A percentile compares a stretch with the other conserved stretches of the same genome.
Evolutionary conservation across 768 basidiomycete genomes (phyloP).

Genomic region (Pleurotus eryngii): DNA sequence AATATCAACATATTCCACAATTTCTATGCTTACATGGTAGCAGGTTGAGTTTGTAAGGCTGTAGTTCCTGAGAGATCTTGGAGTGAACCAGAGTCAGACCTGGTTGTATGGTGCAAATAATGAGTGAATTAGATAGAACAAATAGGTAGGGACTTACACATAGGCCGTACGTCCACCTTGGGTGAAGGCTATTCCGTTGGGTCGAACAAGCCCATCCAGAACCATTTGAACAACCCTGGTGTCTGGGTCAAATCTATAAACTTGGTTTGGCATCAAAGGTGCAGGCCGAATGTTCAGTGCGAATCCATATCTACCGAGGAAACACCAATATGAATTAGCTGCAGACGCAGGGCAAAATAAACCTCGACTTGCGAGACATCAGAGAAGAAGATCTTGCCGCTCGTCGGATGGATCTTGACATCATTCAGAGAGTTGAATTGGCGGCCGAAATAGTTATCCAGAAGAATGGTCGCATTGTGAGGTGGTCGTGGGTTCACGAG

Average conservation of each 20-base stretch:
- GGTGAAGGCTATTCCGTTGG: conserved; percentile 74
- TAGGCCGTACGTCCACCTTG: conserved; percentile 62
- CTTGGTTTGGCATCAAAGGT: conserved; percentile 68
- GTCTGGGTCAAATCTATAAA: conserved; percentile 70
- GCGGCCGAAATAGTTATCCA: conserved; percentile 77
- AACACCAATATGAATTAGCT: not conserved
- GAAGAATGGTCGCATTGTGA: conserved; percentile 61
- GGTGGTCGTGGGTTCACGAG: conserved; percentile 64
- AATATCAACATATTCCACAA: too few species aligned
- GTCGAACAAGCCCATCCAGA: conserved; percentile 67
- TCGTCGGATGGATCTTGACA: conserved; percentile 63
- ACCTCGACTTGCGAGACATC: conserved; percentile 53
- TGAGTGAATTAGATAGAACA: not conserved
- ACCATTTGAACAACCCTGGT: conserved; percentile 66
- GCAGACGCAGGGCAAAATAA: not conserved
- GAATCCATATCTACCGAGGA: conserved; percentile 52
- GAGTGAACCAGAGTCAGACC: conserved; percentile 48
- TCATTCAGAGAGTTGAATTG: conserved; percentile 85
- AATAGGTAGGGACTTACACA: conserved; percentile 34
- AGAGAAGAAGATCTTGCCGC: conserved; percentile 71
- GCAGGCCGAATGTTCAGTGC: conserved; percentile 61
- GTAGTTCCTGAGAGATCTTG: conserved; percentile 39
- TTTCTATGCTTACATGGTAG: conserved; percentile 54
- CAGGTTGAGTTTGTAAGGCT: conserved; percentile 52
- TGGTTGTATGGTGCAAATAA: conserved; percentile 14